Evolutionary conservation across 805 yeast genomes (phyloP), one percentile per base, ranked within the genome.

Genomic region (Wickerhamiella domercqiae): DNA sequence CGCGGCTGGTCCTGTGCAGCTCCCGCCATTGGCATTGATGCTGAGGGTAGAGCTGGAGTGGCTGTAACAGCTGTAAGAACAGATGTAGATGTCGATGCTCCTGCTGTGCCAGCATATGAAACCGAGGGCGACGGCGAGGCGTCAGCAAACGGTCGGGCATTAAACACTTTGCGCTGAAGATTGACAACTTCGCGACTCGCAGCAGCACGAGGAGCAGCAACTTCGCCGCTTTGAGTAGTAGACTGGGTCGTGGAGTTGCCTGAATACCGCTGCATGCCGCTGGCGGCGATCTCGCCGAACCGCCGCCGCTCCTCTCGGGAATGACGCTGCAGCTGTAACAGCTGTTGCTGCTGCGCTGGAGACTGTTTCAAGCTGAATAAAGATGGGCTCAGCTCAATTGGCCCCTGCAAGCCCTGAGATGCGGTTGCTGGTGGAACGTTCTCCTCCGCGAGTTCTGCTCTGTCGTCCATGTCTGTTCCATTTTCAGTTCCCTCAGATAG

Each of bases 221-320:
- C 19, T 32, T 41, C 38, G 41, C 53, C 6, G 56, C 51, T 30
- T 16, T 30, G 33, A 32, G 53, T 46, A 2, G 62, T 55, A 7
- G 53, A 43, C 19, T 52, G 33, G 19, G 20, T 45, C 13, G 59
- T 54, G 6, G 64, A 60, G 1, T 63, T 57, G 32, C 47, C 52
- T 9, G 62, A 54, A 15, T 67, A 64, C 50, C 56, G 69, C 47
- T 59, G 65, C 34, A 72, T 66, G 7, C 81, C 81, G 2, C 78
- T 70, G 2, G 80, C 81, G 28, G 68, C 68, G 37, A 73, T 64
- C 46, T 74, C 78, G 36, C 67, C 70, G 47, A 63, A 68, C 31
- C 40, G 46, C 18, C 43, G 39, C 21, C 41, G 36, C 26, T 24
- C 11, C 5, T 20, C 16, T 5, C 19, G 21, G 5, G 33, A 9